Evolutionary conservation across 2,329 filamentous ascomycete genomes (phyloP).

Genomic region (Penicillium griseofulvum): DNA sequence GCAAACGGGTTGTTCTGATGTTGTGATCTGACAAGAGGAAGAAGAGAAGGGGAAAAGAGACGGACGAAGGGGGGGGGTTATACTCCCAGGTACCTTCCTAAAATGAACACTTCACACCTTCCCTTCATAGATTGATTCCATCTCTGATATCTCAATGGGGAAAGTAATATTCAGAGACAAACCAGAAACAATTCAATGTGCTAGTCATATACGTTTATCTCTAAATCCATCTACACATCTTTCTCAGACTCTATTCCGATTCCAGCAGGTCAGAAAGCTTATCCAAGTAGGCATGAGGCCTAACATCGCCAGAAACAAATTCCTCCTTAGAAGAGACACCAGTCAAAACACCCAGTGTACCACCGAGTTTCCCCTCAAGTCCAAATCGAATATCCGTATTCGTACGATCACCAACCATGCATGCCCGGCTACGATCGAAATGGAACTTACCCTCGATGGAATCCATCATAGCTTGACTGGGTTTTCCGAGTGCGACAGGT

Average conservation of each 20-base stretch:
- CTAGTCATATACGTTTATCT: not conserved
- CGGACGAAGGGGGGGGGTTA: no score
- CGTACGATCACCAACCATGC: constrained; percentile 92
- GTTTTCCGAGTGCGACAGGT: constrained; percentile 83
- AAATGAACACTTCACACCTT: no score
- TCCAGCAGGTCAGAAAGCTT: constrained; percentile 71
- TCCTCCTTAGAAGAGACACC: constrained; percentile 80
- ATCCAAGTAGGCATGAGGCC: constrained; percentile 82
- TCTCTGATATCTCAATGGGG: no score
- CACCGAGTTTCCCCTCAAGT: constrained; percentile 83
- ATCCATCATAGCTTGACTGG: constrained; percentile 99
- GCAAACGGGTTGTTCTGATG: no score
- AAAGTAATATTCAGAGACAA: no score
- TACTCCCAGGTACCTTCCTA: no score
- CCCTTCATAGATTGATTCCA: no score
- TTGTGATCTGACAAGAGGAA: no score
- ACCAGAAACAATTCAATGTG: no score
- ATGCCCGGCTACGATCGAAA: constrained; percentile 77
- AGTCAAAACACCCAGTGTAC: constrained; percentile 85
- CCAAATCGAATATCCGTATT: constrained; percentile 98
- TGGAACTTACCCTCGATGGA: constrained; percentile 94
- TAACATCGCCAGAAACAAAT: constrained; percentile 71
- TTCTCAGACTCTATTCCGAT: constrained; percentile 3
- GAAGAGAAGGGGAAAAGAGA: no score
- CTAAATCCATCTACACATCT: not conserved